Evolutionary conservation across 306 rosid species (phyloP).

Genomic region (Lathyrus oleraceus): DNA sequence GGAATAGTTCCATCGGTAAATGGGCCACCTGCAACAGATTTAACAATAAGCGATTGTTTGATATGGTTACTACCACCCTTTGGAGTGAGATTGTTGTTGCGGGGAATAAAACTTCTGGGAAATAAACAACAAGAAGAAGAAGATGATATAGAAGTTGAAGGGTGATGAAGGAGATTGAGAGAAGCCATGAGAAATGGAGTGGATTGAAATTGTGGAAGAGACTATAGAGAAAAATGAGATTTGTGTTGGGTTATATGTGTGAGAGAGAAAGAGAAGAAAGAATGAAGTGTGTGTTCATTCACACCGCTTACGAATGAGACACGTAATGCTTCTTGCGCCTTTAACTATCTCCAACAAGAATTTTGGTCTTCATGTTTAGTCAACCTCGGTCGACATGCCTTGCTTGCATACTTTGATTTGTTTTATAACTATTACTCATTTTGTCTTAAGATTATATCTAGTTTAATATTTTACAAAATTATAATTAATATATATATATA

Average conservation of each 20-base stretch:
- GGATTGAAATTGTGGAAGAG: conserved; percentile 2
- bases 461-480: no score
- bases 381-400: not conserved
- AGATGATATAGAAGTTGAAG: conserved; percentile 1
- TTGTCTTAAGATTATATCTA: no score
- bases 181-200: conserved; percentile 46
- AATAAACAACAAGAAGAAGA: conserved; percentile 25
- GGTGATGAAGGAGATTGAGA: conserved; percentile 42
- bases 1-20: conserved; percentile 41
- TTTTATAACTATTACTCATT: no score
- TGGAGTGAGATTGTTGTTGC: conserved; percentile 15
- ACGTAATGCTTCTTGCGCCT: not conserved
- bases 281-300: not conserved
- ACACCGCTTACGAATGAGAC: not conserved
- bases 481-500: no score
- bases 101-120: conserved; percentile 17
- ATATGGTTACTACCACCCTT: not conserved
- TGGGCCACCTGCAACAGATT: conserved; percentile 44
- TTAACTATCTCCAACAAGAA: conserved; percentile 7
- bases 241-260: not conserved
- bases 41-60: conserved; percentile 38
- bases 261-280: not conserved
- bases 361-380: not conserved
- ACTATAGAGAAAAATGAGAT: not conserved
- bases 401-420: no score